These are phyloP conservation scores for Elsinoe fawcettii DNA, from an alignment of 2,329 filamentous ascomycete species.

Conservation along the genomic window DNA sequence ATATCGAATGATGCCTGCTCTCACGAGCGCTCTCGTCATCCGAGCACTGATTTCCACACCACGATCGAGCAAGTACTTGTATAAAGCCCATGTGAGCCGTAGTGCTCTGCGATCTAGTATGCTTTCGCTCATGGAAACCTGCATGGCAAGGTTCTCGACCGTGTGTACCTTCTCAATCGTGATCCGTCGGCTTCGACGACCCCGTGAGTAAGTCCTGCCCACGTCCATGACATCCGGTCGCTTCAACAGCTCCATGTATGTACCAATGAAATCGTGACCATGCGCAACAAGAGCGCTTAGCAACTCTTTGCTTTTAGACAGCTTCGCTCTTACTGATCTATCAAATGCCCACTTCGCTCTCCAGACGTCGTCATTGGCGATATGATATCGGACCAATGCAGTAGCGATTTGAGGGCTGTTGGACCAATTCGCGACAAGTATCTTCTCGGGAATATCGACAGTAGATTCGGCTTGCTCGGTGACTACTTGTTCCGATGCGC, in stretches of 20 bases:
- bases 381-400: not conserved
- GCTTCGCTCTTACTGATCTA: not conserved
- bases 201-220: not conserved
- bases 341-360: not conserved
- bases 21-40: conserved; percentile 4
- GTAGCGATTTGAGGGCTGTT: not conserved
- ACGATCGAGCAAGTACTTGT: not conserved
- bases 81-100: not conserved
- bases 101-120: not conserved
- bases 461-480: not conserved
- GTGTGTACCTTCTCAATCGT: not conserved
- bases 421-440: not conserved
- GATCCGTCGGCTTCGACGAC: not conserved
- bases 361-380: not conserved
- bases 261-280: not conserved
- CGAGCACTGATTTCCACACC: not conserved
- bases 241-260: not conserved
- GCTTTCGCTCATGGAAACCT: not conserved
- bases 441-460: not conserved
- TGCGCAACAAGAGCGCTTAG: not conserved
- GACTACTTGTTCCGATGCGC: not conserved
- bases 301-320: not conserved
- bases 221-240: not conserved
- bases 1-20: not conserved
- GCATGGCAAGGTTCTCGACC: conserved; percentile 3